These are phyloP conservation scores for Pythium brassicae DNA, from an alignment of 352 stramenopile genomes.

Conservation along the genomic window DNA sequence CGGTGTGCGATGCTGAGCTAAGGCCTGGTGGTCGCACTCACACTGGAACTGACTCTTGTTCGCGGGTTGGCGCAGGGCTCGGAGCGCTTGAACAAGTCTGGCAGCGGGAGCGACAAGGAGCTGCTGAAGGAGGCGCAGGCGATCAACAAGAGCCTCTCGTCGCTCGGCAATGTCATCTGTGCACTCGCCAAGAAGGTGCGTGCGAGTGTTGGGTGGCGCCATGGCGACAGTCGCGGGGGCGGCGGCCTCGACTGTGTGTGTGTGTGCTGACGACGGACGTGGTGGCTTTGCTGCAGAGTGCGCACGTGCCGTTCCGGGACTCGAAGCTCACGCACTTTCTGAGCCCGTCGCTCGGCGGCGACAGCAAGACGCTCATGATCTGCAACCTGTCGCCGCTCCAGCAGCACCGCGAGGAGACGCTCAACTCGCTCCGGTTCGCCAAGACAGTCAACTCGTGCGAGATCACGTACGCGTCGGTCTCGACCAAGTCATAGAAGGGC, in stretches of 20 bases:
- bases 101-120: conserved; percentile 68
- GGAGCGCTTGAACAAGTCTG: conserved; percentile 76
- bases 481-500: conserved; percentile 20
- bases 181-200: conserved; percentile 78
- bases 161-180: conserved; percentile 80
- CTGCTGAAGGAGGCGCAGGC: conserved; percentile 78
- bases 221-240: too few species aligned
- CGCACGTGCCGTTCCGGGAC: conserved; percentile 85
- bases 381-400: conserved; percentile 81
- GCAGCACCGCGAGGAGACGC: conserved; percentile 74
- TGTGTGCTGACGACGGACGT: background rate
- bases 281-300: conserved; percentile 25
- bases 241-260: too few species aligned
- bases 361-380: conserved; percentile 91
- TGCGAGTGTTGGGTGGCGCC: background rate
- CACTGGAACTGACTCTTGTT: background rate
- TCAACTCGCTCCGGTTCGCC: conserved; percentile 85
- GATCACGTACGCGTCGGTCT: conserved; percentile 65
- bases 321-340: conserved; percentile 88
- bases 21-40: too few species aligned
- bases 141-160: conserved; percentile 87
- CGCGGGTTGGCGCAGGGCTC: conserved; percentile 75
- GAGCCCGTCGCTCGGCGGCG: conserved; percentile 76
- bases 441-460: conserved; percentile 88
- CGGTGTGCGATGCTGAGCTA: too few species aligned